A percentile compares a stretch with the other conserved stretches of the same genome.
phyloP scores from a whole-genome alignment of 1,284 basidiomycete species.

The Papiliotrema flavescens region DNA sequence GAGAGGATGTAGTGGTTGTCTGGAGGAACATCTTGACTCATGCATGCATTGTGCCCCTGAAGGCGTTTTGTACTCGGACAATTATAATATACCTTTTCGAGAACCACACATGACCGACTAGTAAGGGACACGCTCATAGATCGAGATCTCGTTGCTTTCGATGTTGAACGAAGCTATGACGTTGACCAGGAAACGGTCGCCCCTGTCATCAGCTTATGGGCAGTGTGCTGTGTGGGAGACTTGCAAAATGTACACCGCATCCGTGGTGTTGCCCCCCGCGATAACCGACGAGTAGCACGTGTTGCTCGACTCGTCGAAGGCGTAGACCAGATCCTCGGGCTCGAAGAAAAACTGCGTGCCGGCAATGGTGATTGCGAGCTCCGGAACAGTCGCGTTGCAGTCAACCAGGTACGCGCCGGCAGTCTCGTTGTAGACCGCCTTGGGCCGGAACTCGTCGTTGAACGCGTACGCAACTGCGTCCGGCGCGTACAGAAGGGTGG shows the following conservation, averaged over 20 bases:
- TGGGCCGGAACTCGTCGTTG: not conserved
- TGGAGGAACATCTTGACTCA: no score
- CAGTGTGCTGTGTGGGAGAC: not conserved
- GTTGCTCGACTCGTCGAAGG: not conserved
- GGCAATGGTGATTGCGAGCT: not conserved
- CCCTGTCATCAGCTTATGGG: not conserved
- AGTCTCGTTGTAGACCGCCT: not conserved
- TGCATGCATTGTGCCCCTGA: no score
- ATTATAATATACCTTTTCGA: no score
- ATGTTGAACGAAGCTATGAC: conserved; percentile 8
- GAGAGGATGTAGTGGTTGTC: no score
- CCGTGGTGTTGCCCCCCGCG: not conserved
- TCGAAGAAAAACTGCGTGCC: conserved; percentile 1
- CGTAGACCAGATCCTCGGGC: not conserved
- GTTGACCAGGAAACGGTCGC: conserved; percentile 6
- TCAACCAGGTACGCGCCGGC: not conserved
- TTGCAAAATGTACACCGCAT: conserved; percentile 5
- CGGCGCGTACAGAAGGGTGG: conserved; percentile 1
- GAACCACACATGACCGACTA: no score
- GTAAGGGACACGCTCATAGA: not conserved
- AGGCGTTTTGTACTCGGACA: no score
- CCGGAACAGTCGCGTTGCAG: not conserved
- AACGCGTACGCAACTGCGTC: not conserved
- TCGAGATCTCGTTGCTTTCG: conserved; percentile 5
- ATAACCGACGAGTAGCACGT: conserved; percentile 1